phyloP scores from a whole-genome alignment of 2,329 filamentous ascomycete species.

The Aureobasidium zeae region DNA sequence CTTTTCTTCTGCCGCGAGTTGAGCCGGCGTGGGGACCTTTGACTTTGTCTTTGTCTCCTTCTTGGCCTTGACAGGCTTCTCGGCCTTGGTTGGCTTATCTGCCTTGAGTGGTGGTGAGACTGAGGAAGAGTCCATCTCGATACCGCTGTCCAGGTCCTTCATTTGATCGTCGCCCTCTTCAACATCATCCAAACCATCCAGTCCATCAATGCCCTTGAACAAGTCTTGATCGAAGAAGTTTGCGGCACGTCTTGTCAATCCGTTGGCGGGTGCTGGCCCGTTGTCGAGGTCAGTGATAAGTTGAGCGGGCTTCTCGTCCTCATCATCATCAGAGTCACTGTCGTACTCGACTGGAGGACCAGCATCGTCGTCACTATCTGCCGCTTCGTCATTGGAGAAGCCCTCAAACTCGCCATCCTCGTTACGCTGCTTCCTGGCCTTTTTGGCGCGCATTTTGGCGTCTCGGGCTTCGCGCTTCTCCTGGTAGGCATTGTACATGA shows the following conservation, averaged over 20 bases:
- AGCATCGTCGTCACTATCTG: constrained; percentile 48
- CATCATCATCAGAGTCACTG: constrained; percentile 55
- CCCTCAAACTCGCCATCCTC: constrained; percentile 90
- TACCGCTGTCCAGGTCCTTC: constrained; percentile 37
- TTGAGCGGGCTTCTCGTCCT: constrained; percentile 34
- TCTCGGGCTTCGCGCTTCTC: constrained; percentile 70
- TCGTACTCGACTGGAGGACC: constrained; percentile 49
- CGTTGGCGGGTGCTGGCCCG: constrained; percentile 40
- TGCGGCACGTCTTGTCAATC: constrained; percentile 74
- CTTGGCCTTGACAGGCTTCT: constrained; percentile 16
- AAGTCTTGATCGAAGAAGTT: constrained; percentile 93
- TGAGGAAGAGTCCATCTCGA: constrained; percentile 28
- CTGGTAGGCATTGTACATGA: constrained; percentile 77
- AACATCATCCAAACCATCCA: constrained; percentile 46
- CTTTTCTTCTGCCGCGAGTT: constrained; percentile 24
- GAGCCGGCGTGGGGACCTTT: constrained; percentile 2
- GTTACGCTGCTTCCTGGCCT: constrained; percentile 62
- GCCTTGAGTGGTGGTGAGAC: constrained; percentile 23
- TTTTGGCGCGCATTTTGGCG: constrained; percentile 84
- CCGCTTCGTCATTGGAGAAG: constrained; percentile 59
- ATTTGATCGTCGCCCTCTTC: no score
- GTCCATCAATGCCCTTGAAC: constrained; percentile 70
- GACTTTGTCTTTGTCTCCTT: constrained; percentile 4
- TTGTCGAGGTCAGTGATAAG: constrained; percentile 56
- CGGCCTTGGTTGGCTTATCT: constrained; percentile 19